Base-by-base conservation (phyloP, 768 basidiomycete species). In the Scleroderma citrinum region DNA sequence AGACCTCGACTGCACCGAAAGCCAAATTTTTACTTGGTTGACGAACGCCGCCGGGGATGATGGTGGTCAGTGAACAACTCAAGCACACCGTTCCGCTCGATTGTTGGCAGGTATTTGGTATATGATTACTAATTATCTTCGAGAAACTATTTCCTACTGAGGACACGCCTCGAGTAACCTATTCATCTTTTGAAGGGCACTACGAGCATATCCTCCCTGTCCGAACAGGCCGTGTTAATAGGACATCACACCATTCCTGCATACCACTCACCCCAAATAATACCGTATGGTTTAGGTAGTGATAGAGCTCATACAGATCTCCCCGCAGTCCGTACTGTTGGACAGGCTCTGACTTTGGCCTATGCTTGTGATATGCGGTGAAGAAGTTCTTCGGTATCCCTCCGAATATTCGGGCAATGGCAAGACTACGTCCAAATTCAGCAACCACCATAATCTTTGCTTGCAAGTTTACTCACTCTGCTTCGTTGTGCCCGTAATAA, bases 251-350 rank as follows among this genome's bases (percentile, higher is more conserved):
- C n/a, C n/a, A n/a, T n/a, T n/a, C n/a, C n/a, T n/a, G n/a, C n/a
- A n/a, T n/a, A n/a, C n/a, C n/a, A n/a, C n/a, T 69, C 59, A 88
- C 87, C 51, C 85, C 85, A 59, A 90, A 90, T 5, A 91, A 62
- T 5, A 87, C 68, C 0, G 87, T 87, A 58, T 91, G 88, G 56
- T 91, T 91, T 54, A 90, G 67, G 59, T 88, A 87, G 64, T 91
- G 88, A 54, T 85, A 91, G 23, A 90, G 65, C 62, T 87, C 79
- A 55, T 91, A 90, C n/a, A 90, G 64, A 44, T 85, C 77, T 29
- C 65, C 74, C 30, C 88, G 76, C 32, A 81, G 70, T 24, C 73
- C 71, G 58, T 86, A 89, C 58, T 89, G 76, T 3, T 76, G 74
- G 3, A 71, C 72, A 5, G 87, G 87, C 30, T 82, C 76, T 1